phyloP scores from a whole-genome alignment of 177 flowering plant species.

The Tripterygium wilfordii region DNA sequence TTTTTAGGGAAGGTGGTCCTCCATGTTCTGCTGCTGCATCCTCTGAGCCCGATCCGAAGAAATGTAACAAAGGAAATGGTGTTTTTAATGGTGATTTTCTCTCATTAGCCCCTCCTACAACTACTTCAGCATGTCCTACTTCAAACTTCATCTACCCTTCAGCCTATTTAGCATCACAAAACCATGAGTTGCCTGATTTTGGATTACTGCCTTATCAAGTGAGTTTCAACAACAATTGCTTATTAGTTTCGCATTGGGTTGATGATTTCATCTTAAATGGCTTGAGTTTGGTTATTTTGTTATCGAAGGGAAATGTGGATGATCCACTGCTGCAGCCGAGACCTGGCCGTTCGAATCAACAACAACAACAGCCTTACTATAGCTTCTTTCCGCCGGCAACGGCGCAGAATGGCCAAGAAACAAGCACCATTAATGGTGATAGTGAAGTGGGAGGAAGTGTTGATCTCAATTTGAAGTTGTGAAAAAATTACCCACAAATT shows the following conservation, averaged over 20 bases:
- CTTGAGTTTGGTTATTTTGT: background rate
- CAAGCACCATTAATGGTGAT: slow-evolving; percentile 10
- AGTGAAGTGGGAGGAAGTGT: slow-evolving; percentile 31
- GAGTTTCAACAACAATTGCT: slow-evolving; percentile 7
- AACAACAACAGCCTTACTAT: slow-evolving; percentile 15
- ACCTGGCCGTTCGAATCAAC: slow-evolving; percentile 5
- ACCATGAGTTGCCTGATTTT: slow-evolving; percentile 8
- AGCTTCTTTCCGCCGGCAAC: slow-evolving; percentile 43
- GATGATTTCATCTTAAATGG: background rate
- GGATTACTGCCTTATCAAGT: slow-evolving; percentile 23
- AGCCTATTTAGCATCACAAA: slow-evolving; percentile 6
- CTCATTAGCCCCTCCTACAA: slow-evolving; percentile 23
- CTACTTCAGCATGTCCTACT: slow-evolving; percentile 2
- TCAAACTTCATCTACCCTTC: slow-evolving; percentile 13
- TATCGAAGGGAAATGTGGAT: slow-evolving; percentile 34
- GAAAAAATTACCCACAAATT: slow-evolving; percentile 1
- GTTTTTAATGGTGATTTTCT: slow-evolving; percentile 28
- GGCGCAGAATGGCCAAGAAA: slow-evolving; percentile 13
- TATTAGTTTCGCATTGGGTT: background rate
- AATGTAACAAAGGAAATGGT: slow-evolving; percentile 22
- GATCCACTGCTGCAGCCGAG: slow-evolving; percentile 10
- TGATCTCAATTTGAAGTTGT: slow-evolving; percentile 64
- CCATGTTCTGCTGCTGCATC: slow-evolving; percentile 24
- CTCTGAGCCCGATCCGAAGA: slow-evolving; percentile 17
- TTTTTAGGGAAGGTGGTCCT: slow-evolving; percentile 42